phyloP scores from a whole-genome alignment of 2,329 filamentous ascomycete species.

The Alternaria ethzedia region DNA sequence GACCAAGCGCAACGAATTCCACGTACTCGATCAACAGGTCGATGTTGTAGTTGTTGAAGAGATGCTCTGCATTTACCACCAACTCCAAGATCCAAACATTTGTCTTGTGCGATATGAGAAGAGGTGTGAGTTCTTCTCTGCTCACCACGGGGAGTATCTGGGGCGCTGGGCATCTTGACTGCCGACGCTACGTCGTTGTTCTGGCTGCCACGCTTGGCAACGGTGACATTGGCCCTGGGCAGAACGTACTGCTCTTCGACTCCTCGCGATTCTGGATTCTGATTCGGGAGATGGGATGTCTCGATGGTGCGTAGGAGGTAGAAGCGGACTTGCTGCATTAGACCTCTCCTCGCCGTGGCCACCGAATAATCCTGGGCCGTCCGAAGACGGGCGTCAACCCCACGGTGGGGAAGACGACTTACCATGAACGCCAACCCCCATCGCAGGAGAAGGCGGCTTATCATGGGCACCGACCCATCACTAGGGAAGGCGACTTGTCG shows the following conservation, averaged over 20 bases:
- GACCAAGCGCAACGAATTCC: background rate
- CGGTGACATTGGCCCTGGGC: background rate
- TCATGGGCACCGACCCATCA: background rate
- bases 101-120: background rate
- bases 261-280: background rate
- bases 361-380: background rate
- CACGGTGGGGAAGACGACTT: background rate
- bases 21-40: background rate
- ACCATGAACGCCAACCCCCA: background rate
- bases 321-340: background rate
- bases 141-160: background rate
- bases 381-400: background rate
- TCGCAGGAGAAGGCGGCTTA: background rate
- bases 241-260: background rate
- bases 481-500: background rate
- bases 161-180: background rate
- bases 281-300: background rate
- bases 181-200: background rate
- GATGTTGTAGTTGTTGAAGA: background rate
- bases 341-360: background rate
- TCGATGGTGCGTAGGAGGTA: background rate
- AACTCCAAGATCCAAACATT: background rate
- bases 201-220: background rate
- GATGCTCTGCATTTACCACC: background rate
- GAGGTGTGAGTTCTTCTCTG: background rate